phyloP scores from a whole-genome alignment of 345 rosid genomes.

The Linum usitatissimum region DNA sequence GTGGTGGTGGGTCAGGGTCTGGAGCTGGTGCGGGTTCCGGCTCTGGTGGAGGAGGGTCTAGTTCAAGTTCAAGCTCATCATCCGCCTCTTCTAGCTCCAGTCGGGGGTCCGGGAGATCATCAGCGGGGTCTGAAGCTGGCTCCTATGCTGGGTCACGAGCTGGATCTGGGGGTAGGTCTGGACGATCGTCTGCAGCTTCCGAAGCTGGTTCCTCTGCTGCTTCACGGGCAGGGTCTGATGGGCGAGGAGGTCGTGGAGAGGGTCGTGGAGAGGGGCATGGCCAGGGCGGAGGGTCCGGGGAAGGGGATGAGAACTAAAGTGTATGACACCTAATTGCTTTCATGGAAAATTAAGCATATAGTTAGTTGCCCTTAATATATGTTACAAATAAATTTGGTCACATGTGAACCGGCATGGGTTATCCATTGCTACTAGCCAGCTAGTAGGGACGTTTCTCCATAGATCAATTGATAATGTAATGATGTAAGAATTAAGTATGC shows the following conservation, averaged over 20 bases:
- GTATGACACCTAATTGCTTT: background rate
- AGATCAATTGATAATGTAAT: too few species aligned
- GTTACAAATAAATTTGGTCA: too few species aligned
- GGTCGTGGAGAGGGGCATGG: conserved; percentile 30
- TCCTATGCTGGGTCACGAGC: conserved; percentile 13
- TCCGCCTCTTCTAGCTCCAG: conserved; percentile 6
- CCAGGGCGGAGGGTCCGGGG: background rate
- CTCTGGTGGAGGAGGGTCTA: conserved; percentile 17
- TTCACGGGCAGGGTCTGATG: conserved; percentile 28
- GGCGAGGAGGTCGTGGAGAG: conserved; percentile 56
- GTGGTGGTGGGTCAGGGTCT: conserved; percentile 34
- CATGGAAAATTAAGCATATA: too few species aligned
- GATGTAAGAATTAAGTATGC: too few species aligned
- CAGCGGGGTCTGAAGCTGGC: conserved; percentile 25
- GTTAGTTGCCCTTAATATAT: too few species aligned
- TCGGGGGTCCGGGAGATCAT: conserved; percentile 16
- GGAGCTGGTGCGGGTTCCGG: conserved; percentile 28
- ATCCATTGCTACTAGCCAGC: too few species aligned
- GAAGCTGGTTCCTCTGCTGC: conserved; percentile 13
- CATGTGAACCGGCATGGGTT: too few species aligned
- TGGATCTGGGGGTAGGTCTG: background rate
- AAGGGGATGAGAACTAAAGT: background rate
- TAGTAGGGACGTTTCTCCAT: too few species aligned
- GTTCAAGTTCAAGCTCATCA: conserved; percentile 16
- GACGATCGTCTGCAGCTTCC: background rate